Evolutionary conservation across 305 asterid genomes (phyloP), one percentile per base, ranked within the genome.

Genomic region (Andrographis paniculata): DNA sequence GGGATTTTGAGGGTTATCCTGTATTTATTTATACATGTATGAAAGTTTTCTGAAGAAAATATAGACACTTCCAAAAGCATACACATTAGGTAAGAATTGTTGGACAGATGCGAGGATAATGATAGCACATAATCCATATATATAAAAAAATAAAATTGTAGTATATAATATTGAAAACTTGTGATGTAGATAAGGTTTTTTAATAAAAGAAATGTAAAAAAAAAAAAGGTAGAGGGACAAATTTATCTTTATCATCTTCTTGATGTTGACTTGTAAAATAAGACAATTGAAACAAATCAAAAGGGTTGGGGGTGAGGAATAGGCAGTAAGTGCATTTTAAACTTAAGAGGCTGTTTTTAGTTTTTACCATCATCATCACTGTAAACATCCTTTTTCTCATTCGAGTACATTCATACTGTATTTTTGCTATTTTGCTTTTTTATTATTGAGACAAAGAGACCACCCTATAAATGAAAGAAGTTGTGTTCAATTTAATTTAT

Each of bases 151-250:
- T 27, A 35, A 35, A 44, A 17, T 40, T 27, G 24, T 54, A 62
- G 42, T 62, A 50, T 16, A 62, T 37, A 43, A 33, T 38, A 38
- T 9, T 14, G 9, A 14, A 20, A 14, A 38, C 43, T 38, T 38
- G 39, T 5, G 59, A 48, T 45, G 36, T 48, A 66, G 76, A 69
- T 73, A 65, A 69, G 80, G 60, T 69, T 62, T 42, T 50, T n/a
- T n/a, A n/a, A n/a, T n/a, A n/a, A 40, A 35, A 36, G 24, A 40
- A 48, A 14, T 39, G 36, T 50, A 14, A 35, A 35, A 35, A 35
- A 35, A 33, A 33, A 12, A 6, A 27, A 12, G 12, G 38, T 35
- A 12, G 15, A 35, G 16, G n/a, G 40, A 35, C 15, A 35, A 3
- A n/a, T 35, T 28, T 28, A 28, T 28, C 33, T 12, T 28, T 28